Evolutionary conservation across 1,284 basidiomycete genomes (phyloP), one percentile per base, ranked within the genome.

Genomic region (Cutaneotrichosporon sp.): DNA sequence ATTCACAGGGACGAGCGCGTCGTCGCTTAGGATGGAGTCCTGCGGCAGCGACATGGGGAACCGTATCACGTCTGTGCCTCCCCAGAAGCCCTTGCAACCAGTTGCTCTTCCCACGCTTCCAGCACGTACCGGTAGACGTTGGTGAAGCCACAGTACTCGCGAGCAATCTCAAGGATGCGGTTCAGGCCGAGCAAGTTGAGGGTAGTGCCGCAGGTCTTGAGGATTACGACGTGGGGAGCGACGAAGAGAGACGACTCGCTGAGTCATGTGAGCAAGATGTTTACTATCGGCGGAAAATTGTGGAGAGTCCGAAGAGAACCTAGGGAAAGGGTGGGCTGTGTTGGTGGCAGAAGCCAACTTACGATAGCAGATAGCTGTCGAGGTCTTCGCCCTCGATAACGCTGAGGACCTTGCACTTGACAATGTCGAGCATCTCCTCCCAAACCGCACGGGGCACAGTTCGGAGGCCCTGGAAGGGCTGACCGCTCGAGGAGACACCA

Each of bases 131-230:
- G 83, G 75, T 90, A 83, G 34, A 94, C 88, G 27, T 80, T 79
- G 31, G 78, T 78, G 63, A 94, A 79, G 32, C 84, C 82, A 47
- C 89, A 91, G 51, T 89, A 81, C 38, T 84, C 80, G 51, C 82
- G 79, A 2, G 92, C 90, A 70, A 97, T 91, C 66, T 91, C 84
- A 60, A 98, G 85, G 70, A 97, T 92, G 54, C 89, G 84, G 31
- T 90, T 88, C 45, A 97, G 80, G 24, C 96, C 96, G 54, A 96
- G 82, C 38, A 99, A 84, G 75, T 98, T 96, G 55, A 97, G 86
- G 10, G 96, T 99, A 2, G 96, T 99, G 16, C 96, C 96, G 74
- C 96, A 99, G 10, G 96, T 99, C 78, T 99, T 99, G 68, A 99
- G 83, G 65, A 99, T 97, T 61, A 98, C 80, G 61, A 92, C 87